Base-by-base conservation (phyloP, 805 yeast genomes). In the Suhomyces pyralidae region DNA sequence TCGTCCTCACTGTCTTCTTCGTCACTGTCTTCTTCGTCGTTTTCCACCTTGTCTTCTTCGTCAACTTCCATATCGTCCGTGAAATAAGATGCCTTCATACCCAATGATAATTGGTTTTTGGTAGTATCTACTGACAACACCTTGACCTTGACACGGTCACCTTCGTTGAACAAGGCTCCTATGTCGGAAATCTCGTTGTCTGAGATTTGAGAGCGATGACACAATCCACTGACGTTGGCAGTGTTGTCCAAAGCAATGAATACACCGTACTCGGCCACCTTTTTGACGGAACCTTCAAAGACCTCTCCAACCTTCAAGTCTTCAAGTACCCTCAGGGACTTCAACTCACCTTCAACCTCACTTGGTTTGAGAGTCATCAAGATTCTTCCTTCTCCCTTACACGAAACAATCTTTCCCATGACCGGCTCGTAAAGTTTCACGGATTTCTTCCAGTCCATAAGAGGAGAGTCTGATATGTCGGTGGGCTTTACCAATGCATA, bases 71-170 rank as follows among this genome's bases (percentile, higher is more conserved):
- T 73, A 12, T 62, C 69, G 19, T 63, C 75, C 15, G 72, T 63
- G 67, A 93, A 94, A 70, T 86, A 90, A 3, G 97, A 88, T 2
- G 97, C 97, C 74, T 91, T 93, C 92, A 93, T 85, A 57, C 98
- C 97, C 55, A 93, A 79, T 0, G 96, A 85, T 19, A 93, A 64
- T 64, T 88, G 92, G 55, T 85, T 85, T 76, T 87, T 90, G 9
- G 76, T 82, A 1, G 59, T 51, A 61, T 88, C 85, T 30, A 86
- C 75, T 28, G 76, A 80, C 59, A 92, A 74, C 38, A 93, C 78
- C 71, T 86, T 87, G 34, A 90, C 96, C 71, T 90, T 90, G 44
- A 93, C 97, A 56, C 86, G 79, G 65, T 93, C 98, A 58, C 98
- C 98, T 61, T 83, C 89, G 51, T 88, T 86, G 68, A 93, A 93